phyloP scores from a whole-genome alignment of 352 stramenopile species.

The Phytophthora crassamura region DNA sequence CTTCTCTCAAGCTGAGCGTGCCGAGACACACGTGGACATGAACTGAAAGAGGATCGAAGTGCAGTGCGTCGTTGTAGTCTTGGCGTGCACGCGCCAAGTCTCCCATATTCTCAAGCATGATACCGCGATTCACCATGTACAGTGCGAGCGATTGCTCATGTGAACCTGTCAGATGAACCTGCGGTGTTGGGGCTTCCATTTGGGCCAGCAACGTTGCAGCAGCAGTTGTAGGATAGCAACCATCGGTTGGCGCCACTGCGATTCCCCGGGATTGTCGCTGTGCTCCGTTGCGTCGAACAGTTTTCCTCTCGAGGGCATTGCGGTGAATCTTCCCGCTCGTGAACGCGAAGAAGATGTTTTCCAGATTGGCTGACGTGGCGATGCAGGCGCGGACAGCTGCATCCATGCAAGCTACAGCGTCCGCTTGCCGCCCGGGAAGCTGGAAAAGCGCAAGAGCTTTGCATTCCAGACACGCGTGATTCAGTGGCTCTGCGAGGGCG shows the following conservation, averaged over 20 bases:
- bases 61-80: constrained; percentile 67
- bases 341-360: constrained; percentile 77
- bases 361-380: constrained; percentile 57
- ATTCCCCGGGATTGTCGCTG: constrained; percentile 10
- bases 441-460: constrained; percentile 71
- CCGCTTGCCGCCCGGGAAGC: constrained; percentile 35
- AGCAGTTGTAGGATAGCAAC: constrained; percentile 12
- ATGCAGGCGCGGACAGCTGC: constrained; percentile 64
- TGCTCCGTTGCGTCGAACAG: constrained; percentile 33
- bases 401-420: constrained; percentile 69
- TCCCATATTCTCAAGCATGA: constrained; percentile 65
- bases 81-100: constrained; percentile 52
- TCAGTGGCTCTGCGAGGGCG: constrained; percentile 39
- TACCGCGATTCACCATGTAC: constrained; percentile 77
- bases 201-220: constrained; percentile 18
- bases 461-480: constrained; percentile 62
- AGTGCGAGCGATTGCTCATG: constrained; percentile 71
- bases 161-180: constrained; percentile 50
- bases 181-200: constrained; percentile 15
- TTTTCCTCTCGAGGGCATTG: constrained; percentile 67
- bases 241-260: not conserved
- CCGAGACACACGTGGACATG: constrained; percentile 65
- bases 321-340: constrained; percentile 53
- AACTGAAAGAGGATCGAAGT: constrained; percentile 73
- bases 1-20: constrained; percentile 59